Evolutionary conservation across 2,329 filamentous ascomycete species (phyloP).

Genomic region (Cercospora berteroae): DNA sequence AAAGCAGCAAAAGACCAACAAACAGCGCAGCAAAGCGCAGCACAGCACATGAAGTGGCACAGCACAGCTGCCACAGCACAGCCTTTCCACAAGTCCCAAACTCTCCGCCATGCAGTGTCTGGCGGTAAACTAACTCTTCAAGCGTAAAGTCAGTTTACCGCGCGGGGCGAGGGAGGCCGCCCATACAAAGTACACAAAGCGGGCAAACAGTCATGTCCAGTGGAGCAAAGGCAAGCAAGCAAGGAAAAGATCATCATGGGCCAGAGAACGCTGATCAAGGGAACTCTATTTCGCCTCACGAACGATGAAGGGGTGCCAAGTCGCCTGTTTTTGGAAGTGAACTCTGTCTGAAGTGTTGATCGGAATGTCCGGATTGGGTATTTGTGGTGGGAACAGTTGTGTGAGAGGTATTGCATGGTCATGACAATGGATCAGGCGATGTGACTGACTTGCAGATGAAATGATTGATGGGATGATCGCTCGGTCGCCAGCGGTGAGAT

Average conservation of each 20-base stretch:
- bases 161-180: neutral
- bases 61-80: neutral
- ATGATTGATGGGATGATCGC: neutral
- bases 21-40: neutral
- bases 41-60: neutral
- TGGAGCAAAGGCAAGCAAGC: neutral
- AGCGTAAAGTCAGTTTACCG: neutral
- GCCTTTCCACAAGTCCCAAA: neutral
- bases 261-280: neutral
- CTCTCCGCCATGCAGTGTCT: neutral
- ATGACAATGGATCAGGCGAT: neutral
- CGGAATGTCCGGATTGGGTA: neutral
- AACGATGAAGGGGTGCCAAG: neutral
- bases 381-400: neutral
- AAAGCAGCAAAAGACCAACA: neutral
- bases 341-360: neutral
- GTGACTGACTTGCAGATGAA: neutral
- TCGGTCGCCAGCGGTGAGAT: neutral
- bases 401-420: neutral
- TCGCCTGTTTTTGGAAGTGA: neutral
- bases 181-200: too few relatives aligned
- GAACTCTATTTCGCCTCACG: neutral
- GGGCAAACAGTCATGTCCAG: neutral
- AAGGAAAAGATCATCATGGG: neutral
- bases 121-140: neutral